phyloP scores from a whole-genome alignment of 164 flowering plant genomes.

The Kalanchoe fedtschenkoi region DNA sequence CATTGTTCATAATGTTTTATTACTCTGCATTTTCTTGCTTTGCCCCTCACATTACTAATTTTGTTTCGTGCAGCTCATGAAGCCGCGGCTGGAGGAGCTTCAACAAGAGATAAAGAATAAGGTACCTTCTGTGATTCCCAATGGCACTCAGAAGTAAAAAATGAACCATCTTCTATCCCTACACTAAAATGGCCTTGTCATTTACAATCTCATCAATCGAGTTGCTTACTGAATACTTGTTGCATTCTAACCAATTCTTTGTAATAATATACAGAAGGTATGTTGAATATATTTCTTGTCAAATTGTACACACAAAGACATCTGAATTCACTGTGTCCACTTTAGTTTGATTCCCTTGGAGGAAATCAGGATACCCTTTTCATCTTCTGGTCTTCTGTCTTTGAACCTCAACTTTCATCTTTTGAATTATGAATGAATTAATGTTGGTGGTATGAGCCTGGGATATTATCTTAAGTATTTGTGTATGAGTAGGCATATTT shows the following conservation, averaged over 20 bases:
- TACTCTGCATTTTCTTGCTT: not conserved
- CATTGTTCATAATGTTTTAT: not conserved
- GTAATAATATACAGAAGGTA: not conserved
- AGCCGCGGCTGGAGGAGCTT: conserved; percentile 65
- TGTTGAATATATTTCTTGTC: not conserved
- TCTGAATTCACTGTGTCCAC: not conserved
- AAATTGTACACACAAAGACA: not conserved
- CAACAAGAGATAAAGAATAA: conserved; percentile 32
- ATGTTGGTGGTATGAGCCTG: no score
- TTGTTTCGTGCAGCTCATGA: conserved; percentile 43
- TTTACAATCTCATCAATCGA: no score
- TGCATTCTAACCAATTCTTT: not conserved
- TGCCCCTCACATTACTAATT: not conserved
- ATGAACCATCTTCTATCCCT: not conserved
- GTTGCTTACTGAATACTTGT: not conserved
- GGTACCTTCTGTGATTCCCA: conserved; percentile 23
- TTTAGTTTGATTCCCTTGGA: not conserved
- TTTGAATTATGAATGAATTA: no score
- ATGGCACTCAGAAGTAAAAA: not conserved
- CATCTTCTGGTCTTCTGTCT: not conserved
- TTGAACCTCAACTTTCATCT: not conserved
- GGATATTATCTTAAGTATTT: not conserved
- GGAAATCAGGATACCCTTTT: not conserved
- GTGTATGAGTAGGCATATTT: no score
- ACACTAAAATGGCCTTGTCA: no score